Evolutionary conservation across 345 rosid genomes (phyloP).

Genomic region (Hirschfeldia incana): DNA sequence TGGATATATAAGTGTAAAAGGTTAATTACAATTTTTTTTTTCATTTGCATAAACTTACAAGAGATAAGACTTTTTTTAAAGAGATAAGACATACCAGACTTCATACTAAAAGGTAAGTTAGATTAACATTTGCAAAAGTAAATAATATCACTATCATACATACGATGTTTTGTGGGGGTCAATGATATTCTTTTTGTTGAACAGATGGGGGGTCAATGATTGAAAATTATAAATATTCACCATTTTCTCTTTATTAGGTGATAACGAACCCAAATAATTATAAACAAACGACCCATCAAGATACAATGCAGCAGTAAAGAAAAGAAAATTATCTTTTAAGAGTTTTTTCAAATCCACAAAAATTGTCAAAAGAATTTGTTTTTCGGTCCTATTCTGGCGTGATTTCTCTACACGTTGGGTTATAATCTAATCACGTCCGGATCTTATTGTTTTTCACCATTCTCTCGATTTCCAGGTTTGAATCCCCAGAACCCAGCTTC

Average conservation of each 20-base stretch:
- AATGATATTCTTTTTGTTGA: background rate
- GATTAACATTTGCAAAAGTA: background rate
- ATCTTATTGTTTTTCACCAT: background rate
- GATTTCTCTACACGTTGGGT: background rate
- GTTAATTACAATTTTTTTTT: background rate
- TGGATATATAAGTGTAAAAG: no score
- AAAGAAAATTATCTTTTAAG: background rate
- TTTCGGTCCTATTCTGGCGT: background rate
- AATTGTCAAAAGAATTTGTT: background rate
- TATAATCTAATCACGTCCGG: background rate
- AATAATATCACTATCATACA: conserved; percentile 15
- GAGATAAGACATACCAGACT: background rate
- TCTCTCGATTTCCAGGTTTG: conserved; percentile 22
- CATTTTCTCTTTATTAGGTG: conserved; percentile 5
- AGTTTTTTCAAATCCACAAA: background rate
- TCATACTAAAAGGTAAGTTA: background rate
- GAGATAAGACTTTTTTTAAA: no score
- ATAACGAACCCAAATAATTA: conserved; percentile 5
- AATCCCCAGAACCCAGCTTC: background rate
- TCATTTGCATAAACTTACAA: background rate
- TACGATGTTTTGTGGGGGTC: conserved; percentile 26
- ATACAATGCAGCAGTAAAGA: conserved; percentile 7
- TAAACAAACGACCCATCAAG: background rate
- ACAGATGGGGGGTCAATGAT: background rate
- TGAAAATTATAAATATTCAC: background rate